A percentile compares a stretch with the other conserved stretches of the same genome.
Conservation (phyloP, 805 yeast species). For the Kuraishia hungarica region DNA sequence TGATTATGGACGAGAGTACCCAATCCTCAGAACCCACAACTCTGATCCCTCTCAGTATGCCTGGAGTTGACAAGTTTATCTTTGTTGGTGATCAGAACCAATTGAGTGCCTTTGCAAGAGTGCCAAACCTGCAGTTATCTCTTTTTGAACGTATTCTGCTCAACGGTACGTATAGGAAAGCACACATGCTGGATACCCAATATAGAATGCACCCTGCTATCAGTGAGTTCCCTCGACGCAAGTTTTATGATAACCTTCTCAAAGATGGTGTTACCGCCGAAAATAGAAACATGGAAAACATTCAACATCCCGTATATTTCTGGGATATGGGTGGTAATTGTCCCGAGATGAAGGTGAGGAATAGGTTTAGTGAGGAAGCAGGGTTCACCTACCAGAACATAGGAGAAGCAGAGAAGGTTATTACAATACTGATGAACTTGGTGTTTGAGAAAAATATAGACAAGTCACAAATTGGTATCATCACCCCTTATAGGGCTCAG, state of each 20-base stretch:
- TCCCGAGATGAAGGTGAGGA: constrained; percentile 34
- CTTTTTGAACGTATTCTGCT: constrained; percentile 58
- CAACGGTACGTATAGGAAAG: constrained; percentile 51
- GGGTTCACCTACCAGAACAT: constrained; percentile 54
- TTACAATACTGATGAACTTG: constrained; percentile 38
- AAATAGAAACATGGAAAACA: constrained; percentile 36
- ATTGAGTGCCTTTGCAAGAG: constrained; percentile 61
- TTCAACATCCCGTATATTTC: constrained; percentile 48
- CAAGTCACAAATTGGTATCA: constrained; percentile 48
- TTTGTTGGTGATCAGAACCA: constrained; percentile 78
- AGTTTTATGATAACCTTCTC: constrained; percentile 40
- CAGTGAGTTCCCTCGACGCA: constrained; percentile 47
- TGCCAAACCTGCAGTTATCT: constrained; percentile 58
- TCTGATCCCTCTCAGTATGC: constrained; percentile 60
- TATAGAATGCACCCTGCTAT: constrained; percentile 63
- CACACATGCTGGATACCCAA: constrained; percentile 63
- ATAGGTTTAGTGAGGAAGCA: constrained; percentile 31
- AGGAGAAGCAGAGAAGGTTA: constrained; percentile 41
- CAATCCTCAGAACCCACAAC: constrained; percentile 71
- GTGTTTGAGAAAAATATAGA: constrained; percentile 45
- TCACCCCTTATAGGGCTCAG: constrained; percentile 75
- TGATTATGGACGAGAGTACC: constrained; percentile 74
- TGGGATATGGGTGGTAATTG: constrained; percentile 48
- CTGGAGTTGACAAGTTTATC: constrained; percentile 57
- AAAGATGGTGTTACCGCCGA: constrained; percentile 51